These are phyloP conservation scores for Russula lepida DNA, from an alignment of 768 basidiomycete species.

Conservation along the genomic window DNA sequence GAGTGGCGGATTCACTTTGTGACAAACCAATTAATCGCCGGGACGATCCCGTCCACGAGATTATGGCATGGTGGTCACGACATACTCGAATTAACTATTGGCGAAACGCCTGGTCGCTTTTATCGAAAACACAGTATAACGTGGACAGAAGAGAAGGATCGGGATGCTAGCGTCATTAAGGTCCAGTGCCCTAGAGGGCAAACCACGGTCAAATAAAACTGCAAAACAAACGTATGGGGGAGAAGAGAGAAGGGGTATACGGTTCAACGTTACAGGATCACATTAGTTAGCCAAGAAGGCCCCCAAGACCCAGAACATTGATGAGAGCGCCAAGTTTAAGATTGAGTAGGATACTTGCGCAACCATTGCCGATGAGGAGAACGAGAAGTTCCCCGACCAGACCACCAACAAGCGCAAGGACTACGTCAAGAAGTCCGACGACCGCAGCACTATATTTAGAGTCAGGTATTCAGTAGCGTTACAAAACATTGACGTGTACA, in stretches of 20 bases:
- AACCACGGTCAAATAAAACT: not conserved
- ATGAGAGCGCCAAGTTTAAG: not conserved
- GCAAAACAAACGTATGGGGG: not conserved
- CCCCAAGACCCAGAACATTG: not conserved
- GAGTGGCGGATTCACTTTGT: no score
- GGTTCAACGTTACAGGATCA: not conserved
- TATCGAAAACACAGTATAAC: not conserved
- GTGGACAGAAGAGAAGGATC: not conserved
- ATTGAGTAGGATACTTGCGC: not conserved
- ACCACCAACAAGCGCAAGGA: conserved; percentile 3
- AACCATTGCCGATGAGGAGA: conserved; percentile 14
- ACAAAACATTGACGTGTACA: not conserved
- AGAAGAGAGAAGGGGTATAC: not conserved
- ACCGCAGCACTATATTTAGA: not conserved
- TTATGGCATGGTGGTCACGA: not conserved
- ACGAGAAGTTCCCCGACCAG: not conserved
- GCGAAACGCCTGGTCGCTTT: not conserved
- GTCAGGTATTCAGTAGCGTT: not conserved
- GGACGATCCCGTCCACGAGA: no score
- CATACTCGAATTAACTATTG: not conserved
- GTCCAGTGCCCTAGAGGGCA: not conserved
- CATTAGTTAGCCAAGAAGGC: not conserved
- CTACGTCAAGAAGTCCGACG: conserved; percentile 4
- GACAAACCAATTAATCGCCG: no score
- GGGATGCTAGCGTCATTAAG: not conserved